Base-by-base conservation (phyloP, 73 alveolate species). In the Effrenium voratum region DNA sequence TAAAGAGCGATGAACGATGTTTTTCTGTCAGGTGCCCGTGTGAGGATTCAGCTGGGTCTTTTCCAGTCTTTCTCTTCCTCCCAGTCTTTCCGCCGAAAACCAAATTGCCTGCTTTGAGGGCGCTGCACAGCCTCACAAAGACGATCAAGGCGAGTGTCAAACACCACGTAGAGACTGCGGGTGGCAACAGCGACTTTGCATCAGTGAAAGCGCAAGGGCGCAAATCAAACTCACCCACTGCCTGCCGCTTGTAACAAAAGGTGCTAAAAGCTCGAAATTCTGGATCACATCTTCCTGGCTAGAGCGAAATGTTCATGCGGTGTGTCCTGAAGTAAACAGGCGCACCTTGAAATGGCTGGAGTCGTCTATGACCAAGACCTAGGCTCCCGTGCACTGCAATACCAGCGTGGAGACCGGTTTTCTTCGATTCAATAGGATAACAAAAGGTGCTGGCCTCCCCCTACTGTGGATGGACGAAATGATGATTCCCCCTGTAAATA, bases 81-180 rank as follows among this genome's bases (percentile, higher is more conserved):
- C n/a, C n/a, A n/a, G n/a, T n/a, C n/a, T n/a, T n/a, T n/a, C n/a
- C n/a, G n/a, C n/a, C n/a, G n/a, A n/a, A n/a, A n/a, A n/a, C n/a
- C n/a, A n/a, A n/a, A n/a, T n/a, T n/a, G n/a, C n/a, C n/a, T n/a
- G n/a, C n/a, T n/a, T n/a, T n/a, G n/a, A n/a, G n/a, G 82, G 46
- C 47, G 34, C 82, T 44, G 46, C 82, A 72, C 82, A 34, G 82
- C 38, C 16, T 72, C 82, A 30, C 82, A 72, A 32, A 72, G 82
- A 10, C 82, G 82, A 34, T 72, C 82, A 28, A 72, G 82, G 49
- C 82, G 82, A 44, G 82, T 72, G 82, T 72, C 82, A 32, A 47
- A 72, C 45, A 72, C 82, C 82, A 72, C 82, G 82, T 72, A 72
- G 82, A 72, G 38, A 34, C 82, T 72, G 82, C 15, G 49, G 77